phyloP scores from a whole-genome alignment of 352 stramenopile species.

The Pythium pyrilobum region DNA sequence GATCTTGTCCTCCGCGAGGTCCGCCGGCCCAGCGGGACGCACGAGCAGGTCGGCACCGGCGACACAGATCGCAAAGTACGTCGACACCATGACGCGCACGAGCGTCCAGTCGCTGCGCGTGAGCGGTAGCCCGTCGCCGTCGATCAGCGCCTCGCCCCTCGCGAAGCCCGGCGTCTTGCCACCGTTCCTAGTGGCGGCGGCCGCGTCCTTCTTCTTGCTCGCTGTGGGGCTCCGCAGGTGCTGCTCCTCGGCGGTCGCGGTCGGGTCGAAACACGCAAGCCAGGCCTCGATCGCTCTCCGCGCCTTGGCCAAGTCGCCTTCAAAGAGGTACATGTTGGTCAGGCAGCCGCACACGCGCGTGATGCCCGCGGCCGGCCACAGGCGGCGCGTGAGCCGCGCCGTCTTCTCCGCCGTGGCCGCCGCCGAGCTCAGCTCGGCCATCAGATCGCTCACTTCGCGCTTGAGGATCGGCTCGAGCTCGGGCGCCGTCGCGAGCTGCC shows the following conservation, averaged over 20 bases:
- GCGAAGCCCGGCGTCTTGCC: conserved; percentile 34
- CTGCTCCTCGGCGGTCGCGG: conserved; percentile 38
- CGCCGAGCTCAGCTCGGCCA: conserved; percentile 55
- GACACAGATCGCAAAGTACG: conserved; percentile 69
- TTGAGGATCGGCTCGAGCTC: conserved; percentile 60
- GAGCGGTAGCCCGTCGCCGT: conserved; percentile 72
- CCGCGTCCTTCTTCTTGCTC: conserved; percentile 17
- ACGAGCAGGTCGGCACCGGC: conserved; percentile 45
- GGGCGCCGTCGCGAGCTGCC: conserved; percentile 48
- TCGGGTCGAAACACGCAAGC: conserved; percentile 78
- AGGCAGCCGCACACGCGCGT: conserved; percentile 76
- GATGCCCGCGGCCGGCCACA: conserved; percentile 78
- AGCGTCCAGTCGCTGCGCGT: conserved; percentile 81
- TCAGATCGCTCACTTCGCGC: conserved; percentile 58
- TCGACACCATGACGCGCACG: conserved; percentile 70
- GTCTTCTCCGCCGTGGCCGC: conserved; percentile 63
- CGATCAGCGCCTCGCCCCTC: conserved; percentile 61
- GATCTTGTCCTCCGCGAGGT: conserved; percentile 20
- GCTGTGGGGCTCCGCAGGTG: conserved; percentile 12
- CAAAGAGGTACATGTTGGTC: conserved; percentile 65
- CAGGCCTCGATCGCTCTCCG: conserved; percentile 49
- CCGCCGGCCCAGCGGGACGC: conserved; percentile 22
- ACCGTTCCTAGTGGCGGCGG: conserved; percentile 6
- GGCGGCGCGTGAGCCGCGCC: conserved; percentile 39
- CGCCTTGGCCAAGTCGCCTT: conserved; percentile 58